These are phyloP conservation scores for Colletotrichum horii DNA, from an alignment of 2,329 filamentous ascomycete species.

Conservation along the genomic window DNA sequence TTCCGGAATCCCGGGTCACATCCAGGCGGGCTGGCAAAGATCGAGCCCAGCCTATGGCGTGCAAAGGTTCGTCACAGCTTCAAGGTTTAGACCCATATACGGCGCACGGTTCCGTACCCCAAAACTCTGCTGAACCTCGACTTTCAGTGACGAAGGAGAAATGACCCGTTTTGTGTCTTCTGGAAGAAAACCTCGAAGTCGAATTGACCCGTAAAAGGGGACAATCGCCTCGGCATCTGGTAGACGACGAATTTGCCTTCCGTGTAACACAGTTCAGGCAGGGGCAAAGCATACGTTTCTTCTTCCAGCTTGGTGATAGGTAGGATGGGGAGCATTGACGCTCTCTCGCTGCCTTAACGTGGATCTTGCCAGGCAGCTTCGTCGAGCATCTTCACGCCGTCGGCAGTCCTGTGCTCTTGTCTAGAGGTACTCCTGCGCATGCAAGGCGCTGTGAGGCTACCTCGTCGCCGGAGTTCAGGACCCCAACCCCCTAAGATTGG, in stretches of 20 bases:
- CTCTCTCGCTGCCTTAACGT: constrained; percentile 5
- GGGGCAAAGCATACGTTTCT: constrained; percentile 22
- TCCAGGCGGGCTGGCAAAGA: neutral
- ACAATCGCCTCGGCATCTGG: neutral
- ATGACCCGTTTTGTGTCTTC: neutral
- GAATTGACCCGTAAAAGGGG: neutral
- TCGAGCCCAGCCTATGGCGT: neutral
- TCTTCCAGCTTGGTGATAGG: constrained; percentile 2
- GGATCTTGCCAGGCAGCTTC: constrained; percentile 6
- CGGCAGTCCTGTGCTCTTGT: neutral
- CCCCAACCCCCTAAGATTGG: neutral
- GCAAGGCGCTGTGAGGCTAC: neutral
- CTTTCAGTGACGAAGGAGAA: neutral
- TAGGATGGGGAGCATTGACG: constrained; percentile 9
- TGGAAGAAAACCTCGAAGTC: neutral
- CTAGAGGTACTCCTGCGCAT: neutral
- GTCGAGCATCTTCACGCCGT: neutral
- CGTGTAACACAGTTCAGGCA: neutral
- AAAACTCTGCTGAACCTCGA: neutral
- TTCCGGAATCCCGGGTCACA: neutral
- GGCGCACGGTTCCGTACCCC: neutral
- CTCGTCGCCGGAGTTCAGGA: neutral
- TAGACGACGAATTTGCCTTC: neutral
- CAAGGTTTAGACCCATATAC: neutral
- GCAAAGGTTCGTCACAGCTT: neutral